phyloP scores from a whole-genome alignment of 129 eudicot genomes.

The Ambrosia trifida region DNA sequence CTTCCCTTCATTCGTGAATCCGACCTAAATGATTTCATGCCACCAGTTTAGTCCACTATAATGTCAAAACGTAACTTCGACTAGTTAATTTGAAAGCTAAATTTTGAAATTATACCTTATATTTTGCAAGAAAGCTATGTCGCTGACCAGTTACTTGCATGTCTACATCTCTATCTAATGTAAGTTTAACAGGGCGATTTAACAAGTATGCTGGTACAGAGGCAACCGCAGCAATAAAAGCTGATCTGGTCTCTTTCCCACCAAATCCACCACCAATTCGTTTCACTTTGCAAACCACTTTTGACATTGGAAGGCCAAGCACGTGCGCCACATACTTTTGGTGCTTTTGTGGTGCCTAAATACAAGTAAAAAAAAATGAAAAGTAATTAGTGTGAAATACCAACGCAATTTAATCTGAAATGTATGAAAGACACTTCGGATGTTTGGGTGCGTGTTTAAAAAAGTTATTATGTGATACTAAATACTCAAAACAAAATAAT shows the following conservation, averaged over 20 bases:
- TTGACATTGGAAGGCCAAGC: slow-evolving; percentile 99
- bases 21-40: slow-evolving; percentile 55
- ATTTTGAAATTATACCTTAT: slow-evolving; percentile 57
- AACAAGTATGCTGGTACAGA: slow-evolving; percentile 79
- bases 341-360: slow-evolving; percentile 95
- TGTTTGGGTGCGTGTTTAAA: neutral
- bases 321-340: slow-evolving; percentile 87
- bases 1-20: slow-evolving; percentile 82
- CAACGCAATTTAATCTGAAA: neutral
- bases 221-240: slow-evolving; percentile 79
- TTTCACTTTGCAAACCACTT: slow-evolving; percentile 95
- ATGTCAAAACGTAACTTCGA: neutral
- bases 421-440: neutral
- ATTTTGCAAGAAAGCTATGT: slow-evolving; percentile 98
- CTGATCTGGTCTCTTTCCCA: slow-evolving; percentile 93
- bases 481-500: neutral
- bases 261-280: slow-evolving; percentile 99
- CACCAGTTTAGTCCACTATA: slow-evolving; percentile 12
- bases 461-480: neutral
- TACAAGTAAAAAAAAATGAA: slow-evolving; percentile 8
- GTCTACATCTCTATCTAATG: slow-evolving; percentile 85
- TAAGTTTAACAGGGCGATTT: slow-evolving; percentile 85
- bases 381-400: neutral
- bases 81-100: neutral
- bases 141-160: slow-evolving; percentile 91